Percentiles rank a stretch among this genome's conserved stretches.
These are phyloP conservation scores for Chernovozyma aurita DNA, from an alignment of 1,139 yeast genomes.

Conservation along the genomic window DNA sequence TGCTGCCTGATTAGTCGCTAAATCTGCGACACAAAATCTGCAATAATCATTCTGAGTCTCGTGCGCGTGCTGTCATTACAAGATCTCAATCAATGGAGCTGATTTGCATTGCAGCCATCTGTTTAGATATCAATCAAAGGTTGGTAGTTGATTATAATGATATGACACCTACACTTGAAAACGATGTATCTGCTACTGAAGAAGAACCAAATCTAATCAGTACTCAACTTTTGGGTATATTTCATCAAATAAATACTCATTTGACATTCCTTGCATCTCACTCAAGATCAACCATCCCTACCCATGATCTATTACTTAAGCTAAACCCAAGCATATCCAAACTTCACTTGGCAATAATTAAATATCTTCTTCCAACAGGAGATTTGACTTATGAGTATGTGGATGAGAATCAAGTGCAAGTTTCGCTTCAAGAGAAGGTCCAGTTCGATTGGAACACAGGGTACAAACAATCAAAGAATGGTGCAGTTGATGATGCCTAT, in stretches of 20 bases:
- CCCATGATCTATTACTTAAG: constrained; percentile 30
- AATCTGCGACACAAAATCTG: no score
- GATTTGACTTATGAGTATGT: constrained; percentile 64
- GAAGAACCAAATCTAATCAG: no score
- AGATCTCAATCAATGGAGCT: no score
- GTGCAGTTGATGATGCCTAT: constrained; percentile 28
- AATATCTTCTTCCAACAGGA: constrained; percentile 62
- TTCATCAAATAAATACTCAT: constrained; percentile 37
- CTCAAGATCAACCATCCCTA: constrained; percentile 40
- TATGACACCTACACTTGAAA: no score
- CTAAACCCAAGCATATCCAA: constrained; percentile 25
- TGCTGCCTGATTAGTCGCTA: no score
- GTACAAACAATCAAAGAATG: constrained; percentile 34
- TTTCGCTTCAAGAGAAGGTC: constrained; percentile 29
- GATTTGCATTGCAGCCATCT: no score
- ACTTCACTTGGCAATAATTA: constrained; percentile 61
- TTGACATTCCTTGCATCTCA: constrained; percentile 40
- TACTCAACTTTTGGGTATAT: constrained; percentile 12
- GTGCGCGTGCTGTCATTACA: no score
- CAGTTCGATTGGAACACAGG: constrained; percentile 41
- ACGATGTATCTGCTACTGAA: no score
- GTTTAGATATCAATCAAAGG: no score
- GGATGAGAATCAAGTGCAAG: constrained; percentile 60
- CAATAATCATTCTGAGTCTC: no score
- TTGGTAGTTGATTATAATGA: no score